A percentile compares a stretch with the other conserved stretches of the same genome.
phyloP scores from a whole-genome alignment of 257 asterid species.

The Ballota nigra region DNA sequence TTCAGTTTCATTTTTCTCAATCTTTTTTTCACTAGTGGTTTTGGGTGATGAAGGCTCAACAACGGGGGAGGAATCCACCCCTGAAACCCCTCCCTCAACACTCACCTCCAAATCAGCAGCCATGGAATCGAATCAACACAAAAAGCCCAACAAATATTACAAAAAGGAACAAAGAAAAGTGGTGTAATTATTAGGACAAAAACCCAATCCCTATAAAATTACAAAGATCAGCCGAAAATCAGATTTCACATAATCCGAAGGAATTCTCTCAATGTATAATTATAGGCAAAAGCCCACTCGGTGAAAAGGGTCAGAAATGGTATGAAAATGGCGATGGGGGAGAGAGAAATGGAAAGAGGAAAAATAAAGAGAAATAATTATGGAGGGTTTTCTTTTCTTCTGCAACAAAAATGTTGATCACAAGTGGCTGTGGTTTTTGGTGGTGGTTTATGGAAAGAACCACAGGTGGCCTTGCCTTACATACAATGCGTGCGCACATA shows the following conservation, averaged over 20 bases:
- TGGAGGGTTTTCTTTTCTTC: slow-evolving; percentile 35
- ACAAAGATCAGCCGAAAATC: slow-evolving; percentile 43
- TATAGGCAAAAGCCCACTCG: slow-evolving; percentile 43
- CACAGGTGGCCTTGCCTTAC: slow-evolving; percentile 25
- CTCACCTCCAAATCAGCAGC: slow-evolving; percentile 83
- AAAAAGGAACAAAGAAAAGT: slow-evolving; percentile 1
- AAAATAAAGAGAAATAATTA: neutral
- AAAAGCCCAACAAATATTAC: slow-evolving; percentile 12
- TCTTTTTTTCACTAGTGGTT: slow-evolving; percentile 21
- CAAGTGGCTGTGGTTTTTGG: slow-evolving; percentile 38
- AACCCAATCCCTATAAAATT: slow-evolving; percentile 32
- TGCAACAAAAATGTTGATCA: slow-evolving; percentile 34
- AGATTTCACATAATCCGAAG: slow-evolving; percentile 28
- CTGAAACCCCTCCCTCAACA: slow-evolving; percentile 63
- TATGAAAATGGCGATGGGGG: slow-evolving; percentile 30
- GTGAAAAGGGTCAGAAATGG: slow-evolving; percentile 47
- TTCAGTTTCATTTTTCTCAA: slow-evolving; percentile 31
- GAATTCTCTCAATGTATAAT: slow-evolving; percentile 35
- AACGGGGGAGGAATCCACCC: slow-evolving; percentile 39
- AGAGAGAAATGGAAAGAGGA: slow-evolving; percentile 1
- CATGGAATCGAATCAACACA: slow-evolving; percentile 49
- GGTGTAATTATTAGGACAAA: neutral
- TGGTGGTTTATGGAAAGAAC: slow-evolving; percentile 31
- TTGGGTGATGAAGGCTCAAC: slow-evolving; percentile 53
- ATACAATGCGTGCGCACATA: slow-evolving; percentile 14